phyloP scores from a whole-genome alignment of 140 eudicot genomes.

The Cichorium intybus region DNA sequence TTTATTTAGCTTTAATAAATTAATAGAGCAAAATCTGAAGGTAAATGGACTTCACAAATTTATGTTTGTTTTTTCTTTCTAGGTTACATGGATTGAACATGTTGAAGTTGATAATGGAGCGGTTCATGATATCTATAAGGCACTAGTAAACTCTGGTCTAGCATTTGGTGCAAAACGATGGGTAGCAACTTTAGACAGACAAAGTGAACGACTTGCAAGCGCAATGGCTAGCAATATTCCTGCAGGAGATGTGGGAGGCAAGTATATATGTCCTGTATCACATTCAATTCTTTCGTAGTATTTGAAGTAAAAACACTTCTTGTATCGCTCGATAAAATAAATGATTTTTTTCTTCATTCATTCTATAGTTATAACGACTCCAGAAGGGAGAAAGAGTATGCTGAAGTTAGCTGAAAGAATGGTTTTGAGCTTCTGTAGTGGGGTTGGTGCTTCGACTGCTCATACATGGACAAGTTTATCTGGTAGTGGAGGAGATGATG shows the following conservation, averaged over 20 bases:
- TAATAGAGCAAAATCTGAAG: background rate
- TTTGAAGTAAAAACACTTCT: background rate
- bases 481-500: slow-evolving; percentile 86
- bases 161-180: slow-evolving; percentile 97
- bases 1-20: background rate
- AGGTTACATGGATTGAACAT: slow-evolving; percentile 98
- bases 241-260: slow-evolving; percentile 57
- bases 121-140: slow-evolving; percentile 61
- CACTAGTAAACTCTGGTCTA: slow-evolving; percentile 76
- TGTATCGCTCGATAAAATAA: background rate
- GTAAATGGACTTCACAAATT: background rate
- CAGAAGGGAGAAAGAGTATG: slow-evolving; percentile 98
- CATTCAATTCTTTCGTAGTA: background rate
- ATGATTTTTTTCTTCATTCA: background rate
- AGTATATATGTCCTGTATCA: background rate
- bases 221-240: slow-evolving; percentile 82
- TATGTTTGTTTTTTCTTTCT: background rate
- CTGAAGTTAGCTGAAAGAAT: slow-evolving; percentile 89
- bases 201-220: slow-evolving; percentile 92
- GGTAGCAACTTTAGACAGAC: slow-evolving; percentile 80
- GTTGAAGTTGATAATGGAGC: slow-evolving; percentile 76
- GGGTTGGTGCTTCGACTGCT: slow-evolving; percentile 93
- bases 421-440: slow-evolving; percentile 88
- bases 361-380: slow-evolving; percentile 60
- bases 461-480: slow-evolving; percentile 91